phyloP scores from a whole-genome alignment of 805 yeast genomes.

The Candida golubevii region DNA sequence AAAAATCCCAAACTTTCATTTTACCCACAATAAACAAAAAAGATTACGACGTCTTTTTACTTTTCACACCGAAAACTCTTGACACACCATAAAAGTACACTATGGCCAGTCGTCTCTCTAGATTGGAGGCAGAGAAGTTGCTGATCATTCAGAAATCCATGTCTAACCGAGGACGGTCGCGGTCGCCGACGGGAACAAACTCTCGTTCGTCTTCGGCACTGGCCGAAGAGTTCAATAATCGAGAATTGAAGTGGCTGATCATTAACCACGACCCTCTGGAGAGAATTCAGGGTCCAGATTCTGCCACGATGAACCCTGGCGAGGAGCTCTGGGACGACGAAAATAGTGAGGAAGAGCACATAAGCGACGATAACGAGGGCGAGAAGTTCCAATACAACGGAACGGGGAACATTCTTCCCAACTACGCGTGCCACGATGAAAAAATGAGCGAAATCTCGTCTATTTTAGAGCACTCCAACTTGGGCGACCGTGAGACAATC shows the following conservation, averaged over 20 bases:
- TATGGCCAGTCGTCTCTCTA: slow-evolving; percentile 35
- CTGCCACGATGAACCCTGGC: slow-evolving; percentile 6
- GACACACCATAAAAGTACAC: background rate
- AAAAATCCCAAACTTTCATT: too few species aligned
- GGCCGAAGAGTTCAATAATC: slow-evolving; percentile 32
- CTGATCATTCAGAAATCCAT: slow-evolving; percentile 36
- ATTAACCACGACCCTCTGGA: slow-evolving; percentile 73
- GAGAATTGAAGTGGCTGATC: slow-evolving; percentile 58
- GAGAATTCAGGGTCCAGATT: slow-evolving; percentile 35
- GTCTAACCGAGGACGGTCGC: slow-evolving; percentile 35
- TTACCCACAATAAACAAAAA: too few species aligned
- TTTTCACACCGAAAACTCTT: too few species aligned
- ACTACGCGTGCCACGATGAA: slow-evolving; percentile 46
- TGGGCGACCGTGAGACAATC: slow-evolving; percentile 44
- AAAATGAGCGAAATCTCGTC: slow-evolving; percentile 36
- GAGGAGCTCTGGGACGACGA: slow-evolving; percentile 24
- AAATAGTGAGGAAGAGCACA: slow-evolving; percentile 56
- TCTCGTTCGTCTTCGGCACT: slow-evolving; percentile 33
- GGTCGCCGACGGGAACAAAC: slow-evolving; percentile 30
- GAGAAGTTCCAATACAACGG: slow-evolving; percentile 57
- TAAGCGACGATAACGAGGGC: slow-evolving; percentile 55
- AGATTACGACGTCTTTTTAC: too few species aligned
- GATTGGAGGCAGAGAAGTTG: slow-evolving; percentile 40
- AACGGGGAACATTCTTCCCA: slow-evolving; percentile 56
- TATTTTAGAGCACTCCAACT: slow-evolving; percentile 36